A percentile compares a stretch with the other conserved stretches of the same genome.
Evolutionary conservation across 2,329 filamentous ascomycete genomes (phyloP).

Genomic region (Diaporthe vexans): DNA sequence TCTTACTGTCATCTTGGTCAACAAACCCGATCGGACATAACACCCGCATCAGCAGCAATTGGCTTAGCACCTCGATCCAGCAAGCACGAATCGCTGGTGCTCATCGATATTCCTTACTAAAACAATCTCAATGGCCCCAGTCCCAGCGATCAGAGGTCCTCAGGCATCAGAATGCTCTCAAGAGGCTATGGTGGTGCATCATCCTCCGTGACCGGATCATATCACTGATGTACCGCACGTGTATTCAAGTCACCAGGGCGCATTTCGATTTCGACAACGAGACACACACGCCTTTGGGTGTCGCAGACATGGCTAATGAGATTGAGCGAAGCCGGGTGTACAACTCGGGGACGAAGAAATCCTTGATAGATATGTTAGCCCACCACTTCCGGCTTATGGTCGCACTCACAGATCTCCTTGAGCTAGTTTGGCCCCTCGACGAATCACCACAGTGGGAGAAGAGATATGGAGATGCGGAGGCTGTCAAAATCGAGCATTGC

Average conservation of each 20-base stretch:
- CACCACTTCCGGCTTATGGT: slow-evolving; percentile 61
- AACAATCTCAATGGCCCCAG: slow-evolving; percentile 47
- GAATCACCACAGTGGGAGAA: slow-evolving; percentile 57
- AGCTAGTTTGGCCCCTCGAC: slow-evolving; percentile 60
- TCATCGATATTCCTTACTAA: slow-evolving; percentile 54
- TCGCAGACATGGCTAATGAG: slow-evolving; percentile 60
- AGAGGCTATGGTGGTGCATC: slow-evolving; percentile 56
- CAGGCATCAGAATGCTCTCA: slow-evolving; percentile 45
- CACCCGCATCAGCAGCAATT: slow-evolving; percentile 54
- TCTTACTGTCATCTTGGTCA: slow-evolving; percentile 61
- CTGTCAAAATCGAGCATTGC: slow-evolving; percentile 51
- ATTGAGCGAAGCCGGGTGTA: slow-evolving; percentile 61
- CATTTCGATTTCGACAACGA: slow-evolving; percentile 48
- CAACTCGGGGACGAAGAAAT: slow-evolving; percentile 58
- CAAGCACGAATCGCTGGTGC: slow-evolving; percentile 62
- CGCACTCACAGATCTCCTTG: slow-evolving; percentile 61
- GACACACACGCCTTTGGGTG: slow-evolving; percentile 53
- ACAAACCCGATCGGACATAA: slow-evolving; percentile 44
- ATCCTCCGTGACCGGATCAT: slow-evolving; percentile 54
- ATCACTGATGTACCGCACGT: slow-evolving; percentile 52
- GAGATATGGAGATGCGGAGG: slow-evolving; percentile 50
- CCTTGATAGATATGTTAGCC: slow-evolving; percentile 60
- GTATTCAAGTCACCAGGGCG: slow-evolving; percentile 50
- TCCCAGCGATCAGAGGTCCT: slow-evolving; percentile 42
- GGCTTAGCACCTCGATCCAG: slow-evolving; percentile 64